Percentiles rank a stretch among this genome's conserved stretches.
Conservation (phyloP, 768 basidiomycete species). For the Boletus insuetus region DNA sequence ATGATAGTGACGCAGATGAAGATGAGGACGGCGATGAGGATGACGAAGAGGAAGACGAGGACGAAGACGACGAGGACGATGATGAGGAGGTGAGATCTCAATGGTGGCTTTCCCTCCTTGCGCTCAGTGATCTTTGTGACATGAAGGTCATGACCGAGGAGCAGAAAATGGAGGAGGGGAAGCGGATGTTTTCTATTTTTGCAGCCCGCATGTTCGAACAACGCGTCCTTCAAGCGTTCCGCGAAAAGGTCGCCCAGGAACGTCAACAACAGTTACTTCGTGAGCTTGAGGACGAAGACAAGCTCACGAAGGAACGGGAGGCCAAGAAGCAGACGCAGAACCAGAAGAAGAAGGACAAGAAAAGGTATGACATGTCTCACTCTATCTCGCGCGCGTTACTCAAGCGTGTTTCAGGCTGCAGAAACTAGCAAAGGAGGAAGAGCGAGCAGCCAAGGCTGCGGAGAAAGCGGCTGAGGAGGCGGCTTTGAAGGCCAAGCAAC, state of each 20-base stretch:
- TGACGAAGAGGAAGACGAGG: slow-evolving; percentile 61
- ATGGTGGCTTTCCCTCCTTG: neutral
- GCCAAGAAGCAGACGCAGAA: slow-evolving; percentile 90
- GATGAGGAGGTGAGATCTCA: slow-evolving; percentile 42
- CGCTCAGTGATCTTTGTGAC: slow-evolving; percentile 10
- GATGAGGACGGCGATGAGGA: slow-evolving; percentile 60
- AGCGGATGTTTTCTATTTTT: slow-evolving; percentile 99
- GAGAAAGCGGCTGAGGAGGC: slow-evolving; percentile 88
- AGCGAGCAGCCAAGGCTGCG: slow-evolving; percentile 77
- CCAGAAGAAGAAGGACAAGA: slow-evolving; percentile 99
- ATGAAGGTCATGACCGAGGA: slow-evolving; percentile 82
- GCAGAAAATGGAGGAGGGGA: slow-evolving; percentile 99
- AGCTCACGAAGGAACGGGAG: slow-evolving; percentile 80
- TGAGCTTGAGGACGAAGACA: slow-evolving; percentile 95
- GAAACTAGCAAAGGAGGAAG: slow-evolving; percentile 91
- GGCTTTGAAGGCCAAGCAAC: slow-evolving; percentile 70
- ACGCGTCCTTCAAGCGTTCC: slow-evolving; percentile 92
- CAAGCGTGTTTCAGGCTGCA: slow-evolving; percentile 58
- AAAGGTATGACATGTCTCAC: slow-evolving; percentile 56
- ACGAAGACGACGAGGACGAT: slow-evolving; percentile 47
- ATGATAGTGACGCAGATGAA: slow-evolving; percentile 59
- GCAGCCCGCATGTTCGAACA: slow-evolving; percentile 99
- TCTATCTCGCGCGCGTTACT: slow-evolving; percentile 2
- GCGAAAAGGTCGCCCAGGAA: slow-evolving; percentile 95
- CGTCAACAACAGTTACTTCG: slow-evolving; percentile 89